Evolutionary conservation across 2,329 filamentous ascomycete genomes (phyloP).

Genomic region (Falciphora oryzae): DNA sequence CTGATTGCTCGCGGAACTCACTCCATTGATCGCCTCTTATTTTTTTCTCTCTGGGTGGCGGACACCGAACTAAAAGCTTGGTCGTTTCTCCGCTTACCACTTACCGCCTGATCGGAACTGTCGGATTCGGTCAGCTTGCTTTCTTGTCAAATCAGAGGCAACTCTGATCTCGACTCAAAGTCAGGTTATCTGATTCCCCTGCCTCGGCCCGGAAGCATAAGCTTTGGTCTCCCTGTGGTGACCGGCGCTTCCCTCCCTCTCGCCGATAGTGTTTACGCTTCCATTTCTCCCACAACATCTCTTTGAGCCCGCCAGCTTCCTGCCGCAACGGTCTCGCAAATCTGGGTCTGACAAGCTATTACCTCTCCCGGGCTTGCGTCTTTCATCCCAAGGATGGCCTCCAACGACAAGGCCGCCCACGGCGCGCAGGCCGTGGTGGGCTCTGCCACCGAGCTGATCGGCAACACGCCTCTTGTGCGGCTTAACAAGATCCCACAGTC

Average conservation of each 20-base stretch:
- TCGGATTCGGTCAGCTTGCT: not conserved
- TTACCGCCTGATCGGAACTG: not conserved
- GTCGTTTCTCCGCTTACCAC: not conserved
- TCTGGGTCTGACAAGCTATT: not conserved
- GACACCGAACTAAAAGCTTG: no score
- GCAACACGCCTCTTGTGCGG: conserved; percentile 90
- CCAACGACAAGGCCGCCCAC: conserved; percentile 4
- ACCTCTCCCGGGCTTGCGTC: not conserved
- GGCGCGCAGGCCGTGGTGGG: conserved; percentile 27
- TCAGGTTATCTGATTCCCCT: not conserved
- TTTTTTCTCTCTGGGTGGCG: not conserved
- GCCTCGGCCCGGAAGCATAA: no score
- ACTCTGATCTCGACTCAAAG: not conserved
- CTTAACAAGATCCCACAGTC: conserved; percentile 91
- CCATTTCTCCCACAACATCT: not conserved
- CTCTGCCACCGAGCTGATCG: conserved; percentile 81
- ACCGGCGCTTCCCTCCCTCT: not conserved
- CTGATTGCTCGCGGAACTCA: not conserved
- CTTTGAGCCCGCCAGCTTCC: not conserved
- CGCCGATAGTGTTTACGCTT: not conserved
- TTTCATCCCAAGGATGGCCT: not conserved
- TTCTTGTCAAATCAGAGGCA: not conserved
- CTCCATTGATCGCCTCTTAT: not conserved
- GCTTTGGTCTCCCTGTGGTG: not conserved
- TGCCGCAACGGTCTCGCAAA: no score